Evolutionary conservation across 75 land plant species (phyloP), one percentile per base, ranked within the genome.

Genomic region (Pinus albicaulis): DNA sequence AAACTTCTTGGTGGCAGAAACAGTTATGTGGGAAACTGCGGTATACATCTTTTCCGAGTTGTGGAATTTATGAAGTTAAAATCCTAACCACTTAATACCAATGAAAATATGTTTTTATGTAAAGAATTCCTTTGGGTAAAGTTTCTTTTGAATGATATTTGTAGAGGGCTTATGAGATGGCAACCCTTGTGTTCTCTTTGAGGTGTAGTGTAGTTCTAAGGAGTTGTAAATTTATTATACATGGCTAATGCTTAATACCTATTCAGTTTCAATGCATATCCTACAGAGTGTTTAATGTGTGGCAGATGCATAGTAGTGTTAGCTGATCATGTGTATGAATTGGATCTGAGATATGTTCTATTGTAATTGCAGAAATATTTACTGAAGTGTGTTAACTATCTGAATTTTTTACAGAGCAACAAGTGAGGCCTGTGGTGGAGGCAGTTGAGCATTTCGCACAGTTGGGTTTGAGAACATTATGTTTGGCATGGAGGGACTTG

Each of bases 361-460:
- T 44, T 72, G 74, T 17, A 72, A 6, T 48, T 57, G 19, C 17
- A 57, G 53, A 72, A 44, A 61, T 56, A 58, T 23, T 16, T 20
- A 72, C 25, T 48, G 0, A 44, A 15, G 19, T 56, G 20, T 72
- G 56, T 56, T 72, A 16, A 24, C 26, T 72, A 20, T 25, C 60
- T 72, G 20, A 19, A 57, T 24, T 26, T 72, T 62, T 66, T 77
- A 68, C 92, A 97, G 99, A 93, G 36, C 92, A 97, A 79, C 88
- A 92, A 74, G 85, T 84, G 72, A 85, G 96, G 77, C 75, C 72
- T 26, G 84, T 85, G 76, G 60, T 82, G 71, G 98, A 92, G 61
- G 89, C 98, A 74, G 93, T 98, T 13, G 99, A 98, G 26, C 90
- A 89, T 41, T 98, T 92, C 82, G 82, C 98, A 38, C 95, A 95